phyloP scores from a whole-genome alignment of 176 grass and related monocot genomes.

The Alopecurus myosuroides region DNA sequence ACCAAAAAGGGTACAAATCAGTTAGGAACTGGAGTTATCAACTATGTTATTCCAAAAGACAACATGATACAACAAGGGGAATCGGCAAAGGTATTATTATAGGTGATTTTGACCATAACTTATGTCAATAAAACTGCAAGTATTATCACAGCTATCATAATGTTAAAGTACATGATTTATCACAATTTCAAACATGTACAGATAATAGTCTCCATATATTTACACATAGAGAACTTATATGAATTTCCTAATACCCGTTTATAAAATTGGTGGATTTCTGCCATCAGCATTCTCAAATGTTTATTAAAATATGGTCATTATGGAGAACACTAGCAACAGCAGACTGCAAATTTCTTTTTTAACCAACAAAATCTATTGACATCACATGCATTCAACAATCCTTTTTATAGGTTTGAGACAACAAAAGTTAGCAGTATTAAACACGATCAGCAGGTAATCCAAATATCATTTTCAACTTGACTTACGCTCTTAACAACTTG shows the following conservation, averaged over 20 bases:
- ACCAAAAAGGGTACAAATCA: constrained; percentile 16
- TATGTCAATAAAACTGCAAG: background rate
- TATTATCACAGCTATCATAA: background rate
- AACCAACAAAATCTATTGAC: background rate
- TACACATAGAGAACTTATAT: background rate
- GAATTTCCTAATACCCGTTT: background rate
- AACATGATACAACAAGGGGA: background rate
- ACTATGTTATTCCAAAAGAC: background rate
- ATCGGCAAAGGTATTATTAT: background rate
- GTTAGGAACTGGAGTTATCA: background rate
- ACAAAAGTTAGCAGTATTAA: background rate
- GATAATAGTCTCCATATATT: background rate
- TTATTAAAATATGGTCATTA: background rate
- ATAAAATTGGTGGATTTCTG: background rate
- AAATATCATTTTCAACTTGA: constrained; percentile 1
- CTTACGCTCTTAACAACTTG: background rate
- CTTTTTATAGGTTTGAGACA: background rate
- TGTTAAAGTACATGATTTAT: background rate
- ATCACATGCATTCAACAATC: background rate
- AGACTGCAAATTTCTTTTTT: background rate
- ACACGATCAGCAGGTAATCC: background rate
- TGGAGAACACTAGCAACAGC: background rate
- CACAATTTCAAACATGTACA: background rate
- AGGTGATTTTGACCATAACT: background rate
- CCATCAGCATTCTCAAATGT: background rate